Evolutionary conservation across 768 basidiomycete species (phyloP), one percentile per base, ranked within the genome.

Genomic region (Hortiboletus flavorubellus): DNA sequence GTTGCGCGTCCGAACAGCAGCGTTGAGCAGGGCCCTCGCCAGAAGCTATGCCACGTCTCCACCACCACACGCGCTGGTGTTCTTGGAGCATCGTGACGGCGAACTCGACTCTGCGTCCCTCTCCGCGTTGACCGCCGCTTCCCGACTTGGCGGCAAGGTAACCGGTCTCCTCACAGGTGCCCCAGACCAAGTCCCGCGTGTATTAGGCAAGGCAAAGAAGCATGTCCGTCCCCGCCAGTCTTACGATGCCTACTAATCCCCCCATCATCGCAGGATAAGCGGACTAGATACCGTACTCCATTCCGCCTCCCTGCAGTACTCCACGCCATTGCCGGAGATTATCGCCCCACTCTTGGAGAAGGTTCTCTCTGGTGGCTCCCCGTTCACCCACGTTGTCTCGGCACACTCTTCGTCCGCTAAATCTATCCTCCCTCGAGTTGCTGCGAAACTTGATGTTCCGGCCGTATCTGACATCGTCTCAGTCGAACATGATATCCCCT

Each of bases 371-470:
- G 73, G 76, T 44, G 78, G 77, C 58, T 78, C 80, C 5, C 72
- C 79, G 46, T 98, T 84, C 76, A 95, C 96, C 6, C 96, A 99
- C 68, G 81, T 98, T 62, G 87, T 96, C 49, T 92, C 91, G 29
- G 84, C 93, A 11, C 95, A 97, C 62, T 92, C 95, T 0, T 92
- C 95, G 5, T 82, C 86, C 46, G 92, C 93, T 53, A 98, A 97
- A 75, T 92, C 93, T 34, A 77, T 98, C 59, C 80, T 98, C 53
- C 97, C 97, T 39, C 90, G 96, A 57, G 84, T 97, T 10, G 92
- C 96, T 1, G 96, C 92, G 12, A 79, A 77, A 58, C 82, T 98
- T n/a, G 86, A 96, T 70, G 82, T 87, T 21, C 92, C 93, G 8
- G 92, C 93, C 57, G 81, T 97, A 56, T 93, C 93, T 34, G 95